Conservation (phyloP, 306 rosid genomes). For the Rubus idaeus region DNA sequence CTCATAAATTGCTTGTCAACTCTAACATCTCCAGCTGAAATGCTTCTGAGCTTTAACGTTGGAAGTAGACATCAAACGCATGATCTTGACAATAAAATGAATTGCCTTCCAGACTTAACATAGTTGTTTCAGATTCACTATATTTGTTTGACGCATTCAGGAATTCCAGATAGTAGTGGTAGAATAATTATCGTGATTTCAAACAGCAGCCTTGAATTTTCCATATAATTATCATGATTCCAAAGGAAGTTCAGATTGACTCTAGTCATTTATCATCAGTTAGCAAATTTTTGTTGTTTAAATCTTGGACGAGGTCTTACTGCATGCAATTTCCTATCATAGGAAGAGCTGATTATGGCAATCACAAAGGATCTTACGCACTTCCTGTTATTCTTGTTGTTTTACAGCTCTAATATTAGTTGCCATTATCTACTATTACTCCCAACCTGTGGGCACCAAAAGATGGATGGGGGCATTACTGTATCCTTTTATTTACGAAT, state of each 20-base stretch:
- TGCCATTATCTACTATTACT: conserved; percentile 84
- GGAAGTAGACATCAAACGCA: background rate
- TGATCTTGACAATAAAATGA: background rate
- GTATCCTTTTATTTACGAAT: conserved; percentile 61
- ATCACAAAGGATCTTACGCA: conserved; percentile 34
- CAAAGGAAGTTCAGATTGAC: too few relatives aligned
- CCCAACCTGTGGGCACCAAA: conserved; percentile 62
- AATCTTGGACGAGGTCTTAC: background rate
- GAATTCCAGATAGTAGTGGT: background rate
- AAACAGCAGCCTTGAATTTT: background rate
- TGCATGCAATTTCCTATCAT: background rate
- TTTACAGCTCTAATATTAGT: conserved; percentile 73
- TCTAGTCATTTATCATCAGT: background rate
- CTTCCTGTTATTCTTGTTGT: conserved; percentile 26
- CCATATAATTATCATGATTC: too few relatives aligned
- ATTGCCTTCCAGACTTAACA: background rate
- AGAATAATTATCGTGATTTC: background rate
- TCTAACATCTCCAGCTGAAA: background rate
- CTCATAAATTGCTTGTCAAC: background rate
- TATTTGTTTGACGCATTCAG: background rate
- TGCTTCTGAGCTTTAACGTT: background rate
- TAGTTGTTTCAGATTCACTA: background rate
- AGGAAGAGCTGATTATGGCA: conserved; percentile 10
- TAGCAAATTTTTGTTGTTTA: background rate
- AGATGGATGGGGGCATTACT: conserved; percentile 80